Evolutionary conservation across 2,329 filamentous ascomycete species (phyloP).

Genomic region (Claviceps fusiformis): DNA sequence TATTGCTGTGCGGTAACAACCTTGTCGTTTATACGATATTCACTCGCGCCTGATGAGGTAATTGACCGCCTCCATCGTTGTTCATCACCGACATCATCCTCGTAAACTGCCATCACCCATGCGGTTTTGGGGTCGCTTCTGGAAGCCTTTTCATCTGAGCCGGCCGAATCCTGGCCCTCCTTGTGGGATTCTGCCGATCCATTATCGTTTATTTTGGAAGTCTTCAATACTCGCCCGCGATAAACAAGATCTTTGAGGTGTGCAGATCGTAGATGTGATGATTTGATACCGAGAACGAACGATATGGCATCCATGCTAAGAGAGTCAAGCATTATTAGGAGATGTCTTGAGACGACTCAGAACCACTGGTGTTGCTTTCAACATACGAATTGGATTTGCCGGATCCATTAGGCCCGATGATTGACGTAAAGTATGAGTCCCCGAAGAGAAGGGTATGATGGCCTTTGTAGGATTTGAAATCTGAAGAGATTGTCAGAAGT

Average conservation of each 20-base stretch:
- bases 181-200: slow-evolving; percentile 58
- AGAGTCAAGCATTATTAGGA: neutral
- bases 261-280: slow-evolving; percentile 87
- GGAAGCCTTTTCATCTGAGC: slow-evolving; percentile 50
- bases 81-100: slow-evolving; percentile 90
- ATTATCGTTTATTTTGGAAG: slow-evolving; percentile 84
- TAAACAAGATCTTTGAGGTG: slow-evolving; percentile 93
- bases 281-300: slow-evolving; percentile 96
- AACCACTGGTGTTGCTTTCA: neutral
- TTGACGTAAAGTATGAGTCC: slow-evolving; percentile 97
- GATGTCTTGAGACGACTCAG: neutral
- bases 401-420: slow-evolving; percentile 98
- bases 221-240: slow-evolving; percentile 82
- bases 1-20: slow-evolving; percentile 82
- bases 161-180: slow-evolving; percentile 46
- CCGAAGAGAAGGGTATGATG: slow-evolving; percentile 90
- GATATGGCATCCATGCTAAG: slow-evolving; percentile 95
- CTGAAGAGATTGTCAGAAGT: slow-evolving; percentile 27
- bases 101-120: slow-evolving; percentile 99
- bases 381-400: slow-evolving; percentile 94
- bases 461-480: slow-evolving; percentile 99
- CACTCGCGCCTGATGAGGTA: slow-evolving; percentile 74
- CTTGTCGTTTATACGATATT: slow-evolving; percentile 93
- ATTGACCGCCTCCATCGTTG: slow-evolving; percentile 95
- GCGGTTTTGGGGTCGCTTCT: slow-evolving; percentile 80